Evolutionary conservation across 225 moss, liverwort and hornwort genomes (phyloP).

Genomic region (Pseudoscleropodium purum): DNA sequence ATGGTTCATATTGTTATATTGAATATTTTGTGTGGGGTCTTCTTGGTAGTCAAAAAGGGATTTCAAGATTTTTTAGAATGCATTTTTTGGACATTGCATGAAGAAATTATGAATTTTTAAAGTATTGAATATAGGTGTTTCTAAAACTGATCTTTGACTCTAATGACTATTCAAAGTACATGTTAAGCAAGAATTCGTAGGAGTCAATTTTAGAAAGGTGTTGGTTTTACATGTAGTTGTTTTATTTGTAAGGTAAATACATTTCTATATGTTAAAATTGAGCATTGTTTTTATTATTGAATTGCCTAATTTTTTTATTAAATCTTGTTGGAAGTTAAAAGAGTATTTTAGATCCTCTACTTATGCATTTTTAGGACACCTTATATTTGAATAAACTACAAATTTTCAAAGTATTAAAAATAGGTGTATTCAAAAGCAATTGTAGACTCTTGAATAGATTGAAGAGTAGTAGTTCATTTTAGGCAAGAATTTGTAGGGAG

Average conservation of each 20-base stretch:
- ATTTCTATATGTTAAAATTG: neutral
- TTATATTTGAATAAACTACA: too few species aligned
- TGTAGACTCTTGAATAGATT: neutral
- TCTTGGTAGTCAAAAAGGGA: neutral
- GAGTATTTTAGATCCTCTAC: neutral
- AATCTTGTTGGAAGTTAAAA: neutral
- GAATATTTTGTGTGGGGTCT: neutral
- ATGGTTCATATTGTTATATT: neutral
- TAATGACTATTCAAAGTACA: neutral
- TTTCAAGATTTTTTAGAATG: neutral
- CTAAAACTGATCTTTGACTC: accelerated
- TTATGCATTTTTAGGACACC: neutral
- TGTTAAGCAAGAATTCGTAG: neutral
- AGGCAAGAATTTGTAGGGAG: neutral
- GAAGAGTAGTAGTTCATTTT: neutral
- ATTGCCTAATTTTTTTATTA: neutral
- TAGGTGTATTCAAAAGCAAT: neutral
- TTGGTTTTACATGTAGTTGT: neutral
- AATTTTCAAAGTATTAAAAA: neutral
- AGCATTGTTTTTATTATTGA: neutral
- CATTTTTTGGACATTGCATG: neutral
- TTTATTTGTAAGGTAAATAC: neutral
- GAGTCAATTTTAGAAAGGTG: neutral
- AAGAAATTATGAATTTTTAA: neutral
- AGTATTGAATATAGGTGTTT: accelerated